Percentiles rank a stretch among this genome's conserved stretches.
phyloP scores from a whole-genome alignment of 2,329 filamentous ascomycete species.

The Colletotrichum destructivum region DNA sequence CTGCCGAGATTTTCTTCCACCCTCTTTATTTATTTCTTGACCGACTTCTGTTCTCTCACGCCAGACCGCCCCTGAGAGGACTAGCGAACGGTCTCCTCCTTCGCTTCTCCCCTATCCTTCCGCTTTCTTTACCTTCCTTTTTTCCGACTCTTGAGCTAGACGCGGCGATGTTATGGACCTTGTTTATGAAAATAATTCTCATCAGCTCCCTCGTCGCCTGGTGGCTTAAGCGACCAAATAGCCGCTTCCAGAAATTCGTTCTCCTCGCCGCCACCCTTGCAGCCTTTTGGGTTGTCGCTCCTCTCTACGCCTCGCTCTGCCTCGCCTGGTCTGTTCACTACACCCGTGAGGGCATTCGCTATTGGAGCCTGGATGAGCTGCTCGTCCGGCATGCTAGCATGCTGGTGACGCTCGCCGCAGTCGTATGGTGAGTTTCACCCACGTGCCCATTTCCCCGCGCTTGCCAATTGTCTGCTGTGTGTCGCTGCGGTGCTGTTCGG shows the following conservation, averaged over 20 bases:
- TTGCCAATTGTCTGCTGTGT: conserved; percentile 24
- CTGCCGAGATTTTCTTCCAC: conserved; percentile 42
- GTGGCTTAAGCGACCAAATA: conserved; percentile 42
- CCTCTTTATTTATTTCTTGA: conserved; percentile 29
- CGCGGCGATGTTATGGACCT: conserved; percentile 45
- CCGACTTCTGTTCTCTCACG: conserved; percentile 36
- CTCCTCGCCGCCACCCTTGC: conserved; percentile 38
- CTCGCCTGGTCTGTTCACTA: conserved; percentile 42
- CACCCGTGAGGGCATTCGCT: conserved; percentile 40
- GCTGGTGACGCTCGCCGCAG: conserved; percentile 67
- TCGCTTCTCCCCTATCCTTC: conserved; percentile 32
- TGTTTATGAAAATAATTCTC: conserved; percentile 43
- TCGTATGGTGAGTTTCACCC: conserved; percentile 64
- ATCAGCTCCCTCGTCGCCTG: conserved; percentile 44
- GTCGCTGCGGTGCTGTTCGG: not conserved
- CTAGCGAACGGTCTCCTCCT: conserved; percentile 41
- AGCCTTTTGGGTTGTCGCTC: conserved; percentile 42
- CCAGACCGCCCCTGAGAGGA: conserved; percentile 34
- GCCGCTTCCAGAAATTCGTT: conserved; percentile 39
- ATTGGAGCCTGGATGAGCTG: conserved; percentile 62
- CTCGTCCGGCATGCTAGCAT: conserved; percentile 67
- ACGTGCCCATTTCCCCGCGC: conserved; percentile 16
- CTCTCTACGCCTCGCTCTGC: conserved; percentile 35
- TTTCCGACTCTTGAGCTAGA: conserved; percentile 31
- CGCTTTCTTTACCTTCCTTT: conserved; percentile 18